Percentiles rank a stretch among this genome's conserved stretches.
Conservation (phyloP, 331 rosid genomes). For the Quercus tomentella region DNA sequence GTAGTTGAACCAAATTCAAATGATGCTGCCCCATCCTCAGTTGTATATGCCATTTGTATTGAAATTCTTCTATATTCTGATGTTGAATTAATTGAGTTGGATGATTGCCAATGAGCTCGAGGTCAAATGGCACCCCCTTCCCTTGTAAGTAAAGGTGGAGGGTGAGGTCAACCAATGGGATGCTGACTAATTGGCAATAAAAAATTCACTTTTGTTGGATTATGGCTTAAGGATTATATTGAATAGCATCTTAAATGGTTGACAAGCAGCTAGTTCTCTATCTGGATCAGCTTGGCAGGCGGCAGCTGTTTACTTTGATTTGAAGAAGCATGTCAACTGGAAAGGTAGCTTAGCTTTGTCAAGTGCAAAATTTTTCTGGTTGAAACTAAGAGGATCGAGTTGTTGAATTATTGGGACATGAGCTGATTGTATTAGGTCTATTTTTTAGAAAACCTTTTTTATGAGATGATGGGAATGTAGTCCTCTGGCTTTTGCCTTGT, state of each 20-base stretch:
- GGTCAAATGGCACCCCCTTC: too few species aligned
- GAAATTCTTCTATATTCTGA: neutral
- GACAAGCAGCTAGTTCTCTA: neutral
- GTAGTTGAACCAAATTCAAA: neutral
- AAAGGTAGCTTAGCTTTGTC: neutral
- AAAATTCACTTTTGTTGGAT: too few species aligned
- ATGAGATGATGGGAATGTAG: slow-evolving; percentile 1
- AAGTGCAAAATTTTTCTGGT: neutral
- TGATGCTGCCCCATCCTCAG: neutral
- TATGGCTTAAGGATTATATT: too few species aligned
- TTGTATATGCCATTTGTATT: neutral
- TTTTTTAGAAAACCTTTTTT: neutral
- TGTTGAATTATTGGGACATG: neutral
- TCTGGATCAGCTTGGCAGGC: neutral
- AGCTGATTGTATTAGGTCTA: neutral
- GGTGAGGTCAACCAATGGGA: too few species aligned
- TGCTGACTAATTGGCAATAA: too few species aligned
- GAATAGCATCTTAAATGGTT: too few species aligned
- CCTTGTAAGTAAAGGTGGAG: too few species aligned
- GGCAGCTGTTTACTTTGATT: neutral
- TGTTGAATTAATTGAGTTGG: slow-evolving; percentile 5
- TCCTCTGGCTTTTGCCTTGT: neutral
- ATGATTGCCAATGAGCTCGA: neutral
- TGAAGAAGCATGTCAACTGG: neutral
- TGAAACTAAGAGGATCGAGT: neutral